phyloP scores from a whole-genome alignment of 495 filamentous ascomycete genomes.

The Penicillium silybi region DNA sequence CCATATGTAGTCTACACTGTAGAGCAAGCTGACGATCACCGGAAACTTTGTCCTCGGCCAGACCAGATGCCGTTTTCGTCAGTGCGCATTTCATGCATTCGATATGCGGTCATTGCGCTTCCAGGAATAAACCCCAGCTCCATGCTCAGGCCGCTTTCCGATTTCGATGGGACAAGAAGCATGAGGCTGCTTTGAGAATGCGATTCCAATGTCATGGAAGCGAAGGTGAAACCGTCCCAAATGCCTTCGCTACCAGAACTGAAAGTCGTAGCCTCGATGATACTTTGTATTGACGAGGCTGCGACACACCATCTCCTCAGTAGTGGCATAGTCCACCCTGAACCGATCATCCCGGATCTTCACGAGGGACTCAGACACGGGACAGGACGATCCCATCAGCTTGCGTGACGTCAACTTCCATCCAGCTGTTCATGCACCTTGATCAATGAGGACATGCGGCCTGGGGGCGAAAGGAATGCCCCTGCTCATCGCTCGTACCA shows the following conservation, averaged over 20 bases:
- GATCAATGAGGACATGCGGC: background rate
- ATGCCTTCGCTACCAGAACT: background rate
- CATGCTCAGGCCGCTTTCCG: constrained; percentile 6
- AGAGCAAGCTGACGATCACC: background rate
- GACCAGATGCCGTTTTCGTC: constrained; percentile 1
- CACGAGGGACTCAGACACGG: background rate
- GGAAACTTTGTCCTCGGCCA: background rate
- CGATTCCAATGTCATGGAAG: background rate
- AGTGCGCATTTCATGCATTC: constrained; percentile 18
- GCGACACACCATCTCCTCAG: background rate
- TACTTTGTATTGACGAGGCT: background rate
- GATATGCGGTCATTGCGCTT: constrained; percentile 14
- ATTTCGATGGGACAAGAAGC: background rate
- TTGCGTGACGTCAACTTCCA: constrained; percentile 13
- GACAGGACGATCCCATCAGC: background rate
- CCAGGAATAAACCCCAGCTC: background rate
- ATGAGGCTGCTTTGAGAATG: constrained; percentile 9
- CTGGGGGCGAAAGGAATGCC: constrained; percentile 2
- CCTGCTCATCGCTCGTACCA: constrained; percentile 9
- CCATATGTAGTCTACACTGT: background rate
- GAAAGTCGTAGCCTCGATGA: background rate
- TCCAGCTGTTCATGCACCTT: constrained; percentile 15
- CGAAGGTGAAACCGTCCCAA: background rate
- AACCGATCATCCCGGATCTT: background rate
- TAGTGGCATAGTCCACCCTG: too few species aligned